Evolutionary conservation across 129 eudicot species (phyloP).

Genomic region (Heracleum sosnowskyi): DNA sequence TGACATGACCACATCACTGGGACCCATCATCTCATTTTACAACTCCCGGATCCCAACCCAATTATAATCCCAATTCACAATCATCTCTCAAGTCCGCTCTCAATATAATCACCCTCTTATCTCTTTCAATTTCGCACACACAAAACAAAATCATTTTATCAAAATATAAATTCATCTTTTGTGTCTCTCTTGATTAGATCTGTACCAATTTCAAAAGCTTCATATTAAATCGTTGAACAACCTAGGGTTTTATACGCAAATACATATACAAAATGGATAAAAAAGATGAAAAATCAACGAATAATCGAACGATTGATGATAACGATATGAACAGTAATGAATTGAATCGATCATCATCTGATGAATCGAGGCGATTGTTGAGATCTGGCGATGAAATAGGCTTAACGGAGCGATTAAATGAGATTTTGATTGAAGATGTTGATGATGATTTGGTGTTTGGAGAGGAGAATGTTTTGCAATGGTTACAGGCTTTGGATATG

Average conservation of each 20-base stretch:
- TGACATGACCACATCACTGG: background rate
- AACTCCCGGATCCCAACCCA: background rate
- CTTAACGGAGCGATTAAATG: slow-evolving; percentile 41
- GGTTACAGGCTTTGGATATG: slow-evolving; percentile 78
- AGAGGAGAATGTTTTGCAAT: slow-evolving; percentile 44
- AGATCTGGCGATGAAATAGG: slow-evolving; percentile 21
- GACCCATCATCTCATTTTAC: background rate
- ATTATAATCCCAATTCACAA: background rate
- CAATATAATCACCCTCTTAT: too few species aligned
- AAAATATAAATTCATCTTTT: too few species aligned
- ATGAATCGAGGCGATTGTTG: slow-evolving; percentile 11
- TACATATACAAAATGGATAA: background rate
- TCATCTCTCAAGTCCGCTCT: background rate
- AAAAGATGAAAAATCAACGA: slow-evolving; percentile 17
- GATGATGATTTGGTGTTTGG: slow-evolving; percentile 56
- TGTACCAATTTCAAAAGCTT: background rate
- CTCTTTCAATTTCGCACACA: background rate
- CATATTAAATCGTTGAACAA: too few species aligned
- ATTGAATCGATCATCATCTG: slow-evolving; percentile 10
- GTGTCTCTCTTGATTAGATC: background rate
- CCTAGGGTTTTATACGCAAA: background rate
- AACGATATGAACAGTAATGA: slow-evolving; percentile 15
- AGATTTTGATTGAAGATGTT: slow-evolving; percentile 43
- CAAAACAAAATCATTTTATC: too few species aligned
- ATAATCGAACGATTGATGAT: slow-evolving; percentile 30